Base-by-base conservation (phyloP, 768 basidiomycete species). In the Tulasnella sp. region DNA sequence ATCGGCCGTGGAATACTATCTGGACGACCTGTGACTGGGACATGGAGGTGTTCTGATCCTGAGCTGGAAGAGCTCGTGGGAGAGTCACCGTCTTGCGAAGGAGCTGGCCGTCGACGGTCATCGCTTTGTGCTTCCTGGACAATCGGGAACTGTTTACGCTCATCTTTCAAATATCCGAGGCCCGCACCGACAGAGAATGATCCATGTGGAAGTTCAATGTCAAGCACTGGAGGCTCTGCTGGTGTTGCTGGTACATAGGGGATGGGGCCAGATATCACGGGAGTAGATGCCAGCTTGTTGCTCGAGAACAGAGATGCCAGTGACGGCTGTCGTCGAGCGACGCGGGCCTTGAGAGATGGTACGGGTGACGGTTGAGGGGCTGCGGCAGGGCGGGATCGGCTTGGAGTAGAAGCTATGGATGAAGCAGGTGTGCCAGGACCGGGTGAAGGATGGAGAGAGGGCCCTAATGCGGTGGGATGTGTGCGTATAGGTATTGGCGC, bases 341-440 rank as follows among this genome's bases (percentile, higher is more conserved):
- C 55, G 38, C 25, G 62, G 51, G 38, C 22, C 43, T 49, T 54
- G 50, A 30, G 63, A 19, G 17, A 17, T 41, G 29, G 63, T 3
- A 38, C 52, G 10, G 61, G 38, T 31, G 45, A 27, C 4, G 44
- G 21, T 61, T 45, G 49, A 22, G 48, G 19, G 9, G 19, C 38
- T n/a, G 48, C 31, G 15, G 49, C 27, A 38, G 51, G 48, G 8
- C 53, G 48, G 21, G 61, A 61, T 49, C 59, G 61, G 15, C 54
- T 61, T 24, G 61, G 60, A 19, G 53, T 62, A 19, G 55, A 55
- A 3, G 53, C 56, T 24, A 57, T 57, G 22, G 63, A 58, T 7
- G 63, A 64, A 19, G 15, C 34, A 38, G 63, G 56, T 30, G 63
- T 59, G 22, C 46, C 53, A 19, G 48, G 31, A 29, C 2, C 27